A percentile compares a stretch with the other conserved stretches of the same genome.
phyloP scores from a whole-genome alignment of 257 asterid genomes.

The Striga asiatica region DNA sequence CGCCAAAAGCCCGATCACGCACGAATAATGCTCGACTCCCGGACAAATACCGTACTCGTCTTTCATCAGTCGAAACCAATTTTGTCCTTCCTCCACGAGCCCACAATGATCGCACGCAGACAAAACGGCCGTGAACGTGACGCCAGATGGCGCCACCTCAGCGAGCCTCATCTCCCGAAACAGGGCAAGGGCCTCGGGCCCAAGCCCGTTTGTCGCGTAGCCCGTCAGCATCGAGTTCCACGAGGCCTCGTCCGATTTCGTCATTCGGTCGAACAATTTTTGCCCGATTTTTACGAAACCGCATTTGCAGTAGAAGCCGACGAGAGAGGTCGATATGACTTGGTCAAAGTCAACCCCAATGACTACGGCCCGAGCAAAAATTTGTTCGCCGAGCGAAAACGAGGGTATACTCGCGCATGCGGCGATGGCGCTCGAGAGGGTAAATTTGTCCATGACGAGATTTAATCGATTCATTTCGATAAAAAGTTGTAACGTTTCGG shows the following conservation, averaged over 20 bases:
- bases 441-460: slow-evolving; percentile 46
- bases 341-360: slow-evolving; percentile 58
- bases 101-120: slow-evolving; percentile 97
- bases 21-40: slow-evolving; percentile 76
- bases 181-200: slow-evolving; percentile 49
- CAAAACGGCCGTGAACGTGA: slow-evolving; percentile 73
- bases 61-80: slow-evolving; percentile 60
- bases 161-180: slow-evolving; percentile 50
- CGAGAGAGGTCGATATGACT: slow-evolving; percentile 50
- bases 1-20: slow-evolving; percentile 80
- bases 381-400: slow-evolving; percentile 64
- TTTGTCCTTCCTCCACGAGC: slow-evolving; percentile 64
- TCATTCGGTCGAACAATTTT: slow-evolving; percentile 46
- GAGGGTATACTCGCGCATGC: slow-evolving; percentile 73
- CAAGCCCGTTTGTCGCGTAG: slow-evolving; percentile 78
- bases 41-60: slow-evolving; percentile 47
- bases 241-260: slow-evolving; percentile 39
- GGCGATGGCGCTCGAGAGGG: slow-evolving; percentile 56
- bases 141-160: slow-evolving; percentile 36
- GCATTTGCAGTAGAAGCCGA: slow-evolving; percentile 78
- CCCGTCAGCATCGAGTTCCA: slow-evolving; percentile 95
- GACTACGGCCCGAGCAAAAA: slow-evolving; percentile 51
- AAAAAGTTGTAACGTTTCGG: slow-evolving; percentile 60
- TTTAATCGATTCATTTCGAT: slow-evolving; percentile 44
- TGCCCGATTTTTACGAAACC: slow-evolving; percentile 48